Evolutionary conservation across 1,139 yeast genomes (phyloP).

Genomic region (Blastobotrys indianensis): DNA sequence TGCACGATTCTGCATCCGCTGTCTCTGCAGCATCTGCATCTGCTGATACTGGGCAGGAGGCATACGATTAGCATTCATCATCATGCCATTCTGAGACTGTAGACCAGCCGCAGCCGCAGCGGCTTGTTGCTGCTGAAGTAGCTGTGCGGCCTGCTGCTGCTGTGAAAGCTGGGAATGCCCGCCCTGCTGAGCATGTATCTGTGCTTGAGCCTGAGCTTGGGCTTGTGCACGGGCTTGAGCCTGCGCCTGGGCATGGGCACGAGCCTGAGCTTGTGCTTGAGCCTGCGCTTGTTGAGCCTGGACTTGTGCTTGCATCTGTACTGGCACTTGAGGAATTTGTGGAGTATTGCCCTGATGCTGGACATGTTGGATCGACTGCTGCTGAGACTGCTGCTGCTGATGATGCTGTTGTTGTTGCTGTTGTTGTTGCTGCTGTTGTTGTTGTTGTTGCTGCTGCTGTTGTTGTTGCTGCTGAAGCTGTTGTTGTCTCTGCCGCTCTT

Average conservation of each 20-base stretch:
- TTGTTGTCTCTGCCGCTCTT: constrained; percentile 28
- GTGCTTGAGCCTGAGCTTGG: constrained; percentile 13
- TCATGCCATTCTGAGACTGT: neutral
- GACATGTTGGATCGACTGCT: neutral
- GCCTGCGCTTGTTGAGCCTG: constrained; percentile 5
- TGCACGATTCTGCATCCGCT: neutral
- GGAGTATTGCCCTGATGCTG: neutral
- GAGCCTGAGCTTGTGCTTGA: constrained; percentile 9
- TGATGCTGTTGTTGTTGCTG: constrained; percentile 22
- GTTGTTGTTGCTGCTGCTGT: constrained; percentile 17
- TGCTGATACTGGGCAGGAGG: constrained; percentile 10
- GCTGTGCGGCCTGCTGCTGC: constrained; percentile 12
- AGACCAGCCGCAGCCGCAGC: constrained; percentile 5
- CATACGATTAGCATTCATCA: neutral
- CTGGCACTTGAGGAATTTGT: constrained; percentile 15
- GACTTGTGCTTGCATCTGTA: constrained; percentile 15
- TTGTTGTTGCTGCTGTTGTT: constrained; percentile 13
- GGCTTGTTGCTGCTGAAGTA: constrained; percentile 11
- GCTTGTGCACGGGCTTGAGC: constrained; percentile 10
- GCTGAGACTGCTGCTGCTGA: constrained; percentile 14
- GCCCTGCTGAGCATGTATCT: neutral
- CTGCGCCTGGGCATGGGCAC: constrained; percentile 10
- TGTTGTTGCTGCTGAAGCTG: constrained; percentile 17
- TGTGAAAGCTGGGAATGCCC: constrained; percentile 8
- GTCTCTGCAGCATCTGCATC: neutral